Conservation (phyloP, 192 early-diverging fungal species). For the Coemansia guatemalensis region DNA sequence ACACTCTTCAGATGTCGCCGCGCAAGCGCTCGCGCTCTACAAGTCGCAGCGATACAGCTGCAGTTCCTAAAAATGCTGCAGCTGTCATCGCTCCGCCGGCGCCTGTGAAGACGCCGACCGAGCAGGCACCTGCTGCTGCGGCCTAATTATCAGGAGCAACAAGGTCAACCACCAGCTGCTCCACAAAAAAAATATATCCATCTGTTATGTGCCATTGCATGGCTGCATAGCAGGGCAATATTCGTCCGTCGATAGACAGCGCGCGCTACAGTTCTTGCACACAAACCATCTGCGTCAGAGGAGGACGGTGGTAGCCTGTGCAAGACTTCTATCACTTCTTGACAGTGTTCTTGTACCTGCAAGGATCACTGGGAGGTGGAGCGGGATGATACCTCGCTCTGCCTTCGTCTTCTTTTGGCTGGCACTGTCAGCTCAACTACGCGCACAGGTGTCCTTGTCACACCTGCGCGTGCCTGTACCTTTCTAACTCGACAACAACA, state of each 20-base stretch:
- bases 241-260: too few relatives aligned
- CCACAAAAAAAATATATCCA: too few relatives aligned
- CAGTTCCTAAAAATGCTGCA: conserved; percentile 17
- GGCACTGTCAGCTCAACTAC: neutral
- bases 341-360: too few relatives aligned
- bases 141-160: conserved; percentile 1
- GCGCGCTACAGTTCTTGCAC: too few relatives aligned
- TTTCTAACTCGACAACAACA: conserved; percentile 1
- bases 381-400: neutral
- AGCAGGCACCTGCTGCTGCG: conserved; percentile 8
- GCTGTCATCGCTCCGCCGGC: too few relatives aligned
- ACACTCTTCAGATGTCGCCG: conserved; percentile 35
- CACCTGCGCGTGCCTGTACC: conserved; percentile 7
- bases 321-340: too few relatives aligned
- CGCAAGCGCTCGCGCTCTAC: conserved; percentile 52
- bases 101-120: neutral
- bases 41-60: conserved; percentile 24
- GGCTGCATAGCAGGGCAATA: too few relatives aligned
- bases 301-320: too few relatives aligned
- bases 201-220: too few relatives aligned
- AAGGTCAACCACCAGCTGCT: neutral
- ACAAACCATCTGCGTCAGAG: too few relatives aligned
- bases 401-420: neutral
- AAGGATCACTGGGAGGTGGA: neutral
- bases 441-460: neutral